A percentile compares a stretch with the other conserved stretches of the same genome.
These are phyloP conservation scores for Penicillium tannophilum DNA, from an alignment of 495 filamentous ascomycete species.

Conservation along the genomic window DNA sequence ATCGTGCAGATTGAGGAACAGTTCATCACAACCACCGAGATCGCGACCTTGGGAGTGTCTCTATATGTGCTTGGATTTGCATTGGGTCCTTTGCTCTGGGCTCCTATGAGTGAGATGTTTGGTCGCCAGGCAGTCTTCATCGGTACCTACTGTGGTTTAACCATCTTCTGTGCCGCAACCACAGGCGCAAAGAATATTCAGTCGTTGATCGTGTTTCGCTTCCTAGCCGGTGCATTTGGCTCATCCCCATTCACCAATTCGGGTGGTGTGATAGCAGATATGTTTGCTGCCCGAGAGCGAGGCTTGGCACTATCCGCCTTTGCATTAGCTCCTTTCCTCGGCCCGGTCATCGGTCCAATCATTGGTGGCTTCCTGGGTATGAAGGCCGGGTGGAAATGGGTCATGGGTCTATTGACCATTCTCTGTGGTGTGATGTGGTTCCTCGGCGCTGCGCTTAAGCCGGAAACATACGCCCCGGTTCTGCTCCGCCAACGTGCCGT, in stretches of 20 bases:
- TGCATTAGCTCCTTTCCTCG: constrained; percentile 62
- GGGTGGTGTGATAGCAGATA: constrained; percentile 69
- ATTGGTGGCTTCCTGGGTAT: constrained; percentile 58
- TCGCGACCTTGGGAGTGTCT: constrained; percentile 52
- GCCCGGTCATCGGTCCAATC: constrained; percentile 58
- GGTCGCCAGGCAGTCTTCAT: constrained; percentile 69
- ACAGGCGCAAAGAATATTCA: constrained; percentile 60
- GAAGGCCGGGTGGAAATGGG: constrained; percentile 61
- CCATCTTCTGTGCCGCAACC: constrained; percentile 65
- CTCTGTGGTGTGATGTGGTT: constrained; percentile 53
- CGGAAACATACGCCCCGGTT: constrained; percentile 58
- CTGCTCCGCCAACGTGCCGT: constrained; percentile 51
- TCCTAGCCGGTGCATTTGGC: constrained; percentile 73
- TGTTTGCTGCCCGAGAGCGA: constrained; percentile 60
- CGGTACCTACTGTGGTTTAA: constrained; percentile 59
- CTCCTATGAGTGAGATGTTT: constrained; percentile 64
- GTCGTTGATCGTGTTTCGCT: constrained; percentile 65
- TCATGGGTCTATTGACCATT: constrained; percentile 53
- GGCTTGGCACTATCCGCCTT: constrained; percentile 63
- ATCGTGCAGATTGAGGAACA: constrained; percentile 50
- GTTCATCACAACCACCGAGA: constrained; percentile 47
- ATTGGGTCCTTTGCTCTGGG: constrained; percentile 58
- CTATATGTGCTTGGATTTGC: constrained; percentile 58
- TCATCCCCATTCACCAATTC: constrained; percentile 67
- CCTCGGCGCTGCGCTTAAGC: constrained; percentile 44